Evolutionary conservation across 352 stramenopile genomes (phyloP).

Genomic region (Phytophthora ramorum): DNA sequence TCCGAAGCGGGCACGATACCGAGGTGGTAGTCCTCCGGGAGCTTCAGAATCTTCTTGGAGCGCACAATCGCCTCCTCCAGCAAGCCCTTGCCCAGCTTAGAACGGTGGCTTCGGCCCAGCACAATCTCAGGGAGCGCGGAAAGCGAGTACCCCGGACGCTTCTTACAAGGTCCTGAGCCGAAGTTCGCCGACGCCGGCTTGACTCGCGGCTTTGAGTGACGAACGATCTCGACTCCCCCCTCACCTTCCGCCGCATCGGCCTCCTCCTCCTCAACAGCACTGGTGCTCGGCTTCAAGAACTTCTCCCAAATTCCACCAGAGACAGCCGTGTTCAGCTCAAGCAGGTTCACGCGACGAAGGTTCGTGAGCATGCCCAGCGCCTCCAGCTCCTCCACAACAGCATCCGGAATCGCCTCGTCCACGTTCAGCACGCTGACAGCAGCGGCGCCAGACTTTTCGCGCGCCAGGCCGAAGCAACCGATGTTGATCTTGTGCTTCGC

Average conservation of each 20-base stretch:
- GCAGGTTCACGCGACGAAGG: slow-evolving; percentile 85
- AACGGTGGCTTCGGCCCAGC: slow-evolving; percentile 96
- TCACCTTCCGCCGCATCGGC: slow-evolving; percentile 28
- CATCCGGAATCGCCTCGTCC: slow-evolving; percentile 88
- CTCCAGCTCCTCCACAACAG: slow-evolving; percentile 86
- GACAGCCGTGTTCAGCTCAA: slow-evolving; percentile 69
- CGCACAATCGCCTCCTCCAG: slow-evolving; percentile 96
- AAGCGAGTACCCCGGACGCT: slow-evolving; percentile 96
- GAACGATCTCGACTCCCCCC: slow-evolving; percentile 51
- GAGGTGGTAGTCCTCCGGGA: slow-evolving; percentile 96
- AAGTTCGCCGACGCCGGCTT: slow-evolving; percentile 95
- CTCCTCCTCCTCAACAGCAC: slow-evolving; percentile 37
- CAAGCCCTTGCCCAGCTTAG: slow-evolving; percentile 96
- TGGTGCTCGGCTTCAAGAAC: slow-evolving; percentile 60
- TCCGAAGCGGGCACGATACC: slow-evolving; percentile 98
- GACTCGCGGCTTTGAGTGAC: slow-evolving; percentile 68
- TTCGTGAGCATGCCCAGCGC: slow-evolving; percentile 79
- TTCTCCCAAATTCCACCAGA: slow-evolving; percentile 64
- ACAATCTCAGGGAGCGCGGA: slow-evolving; percentile 87
- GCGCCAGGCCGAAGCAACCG: slow-evolving; percentile 90
- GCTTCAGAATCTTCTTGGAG: slow-evolving; percentile 93
- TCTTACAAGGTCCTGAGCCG: slow-evolving; percentile 98
- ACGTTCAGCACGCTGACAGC: slow-evolving; percentile 91
- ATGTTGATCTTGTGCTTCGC: slow-evolving; percentile 95
- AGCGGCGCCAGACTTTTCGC: slow-evolving; percentile 62